These are phyloP conservation scores for Saturnispora hagleri DNA, from an alignment of 805 yeast species.

Conservation along the genomic window DNA sequence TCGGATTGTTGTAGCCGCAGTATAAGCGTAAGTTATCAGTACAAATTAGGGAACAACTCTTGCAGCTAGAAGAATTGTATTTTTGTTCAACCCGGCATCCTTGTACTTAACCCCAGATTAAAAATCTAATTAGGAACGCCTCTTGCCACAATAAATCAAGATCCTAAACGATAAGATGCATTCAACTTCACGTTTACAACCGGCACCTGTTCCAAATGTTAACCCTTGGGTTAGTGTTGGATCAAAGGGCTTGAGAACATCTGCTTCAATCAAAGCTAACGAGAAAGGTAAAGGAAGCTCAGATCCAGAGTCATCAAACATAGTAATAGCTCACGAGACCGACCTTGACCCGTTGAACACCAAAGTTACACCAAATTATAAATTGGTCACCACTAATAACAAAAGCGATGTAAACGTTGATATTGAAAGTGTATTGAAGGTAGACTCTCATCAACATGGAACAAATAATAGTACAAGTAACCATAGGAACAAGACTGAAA, in stretches of 20 bases:
- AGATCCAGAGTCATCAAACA: background rate
- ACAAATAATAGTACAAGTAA: background rate
- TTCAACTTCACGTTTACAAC: slow-evolving; percentile 10
- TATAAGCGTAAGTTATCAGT: background rate
- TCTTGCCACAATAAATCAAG: background rate
- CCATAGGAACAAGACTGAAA: background rate
- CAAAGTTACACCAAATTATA: background rate
- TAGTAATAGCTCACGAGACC: background rate
- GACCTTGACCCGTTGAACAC: background rate
- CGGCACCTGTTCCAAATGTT: slow-evolving; percentile 24
- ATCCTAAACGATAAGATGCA: background rate
- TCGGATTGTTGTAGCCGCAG: background rate
- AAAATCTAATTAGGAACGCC: background rate
- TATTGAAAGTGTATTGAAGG: background rate
- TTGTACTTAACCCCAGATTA: background rate
- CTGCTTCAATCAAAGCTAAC: background rate
- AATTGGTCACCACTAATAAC: background rate
- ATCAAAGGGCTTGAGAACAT: slow-evolving; percentile 1
- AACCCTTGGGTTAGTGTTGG: slow-evolving; percentile 20
- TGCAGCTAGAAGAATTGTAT: background rate
- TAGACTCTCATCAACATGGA: background rate
- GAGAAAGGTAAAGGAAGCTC: background rate
- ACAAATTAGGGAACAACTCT: background rate
- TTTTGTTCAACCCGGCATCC: background rate
- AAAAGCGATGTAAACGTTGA: background rate